Conservation (phyloP, 306 rosid genomes). For the Erythrophleum fordii region DNA sequence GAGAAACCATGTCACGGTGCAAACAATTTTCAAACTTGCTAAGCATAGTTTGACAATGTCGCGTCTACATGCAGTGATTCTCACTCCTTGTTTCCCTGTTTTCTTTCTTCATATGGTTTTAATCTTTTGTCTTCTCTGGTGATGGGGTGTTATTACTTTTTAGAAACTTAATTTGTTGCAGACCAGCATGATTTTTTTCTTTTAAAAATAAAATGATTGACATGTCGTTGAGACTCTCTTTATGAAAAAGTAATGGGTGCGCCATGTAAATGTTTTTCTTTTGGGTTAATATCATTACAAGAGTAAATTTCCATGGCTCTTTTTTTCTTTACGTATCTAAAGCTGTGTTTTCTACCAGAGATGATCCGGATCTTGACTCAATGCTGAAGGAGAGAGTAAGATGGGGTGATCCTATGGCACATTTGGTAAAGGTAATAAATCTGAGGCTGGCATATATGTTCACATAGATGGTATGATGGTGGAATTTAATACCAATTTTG, state of each 20-base stretch:
- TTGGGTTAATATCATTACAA: conserved; percentile 26
- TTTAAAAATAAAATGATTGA: background rate
- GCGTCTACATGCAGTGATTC: background rate
- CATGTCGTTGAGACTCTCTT: background rate
- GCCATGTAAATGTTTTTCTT: conserved; percentile 9
- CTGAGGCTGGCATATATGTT: conserved; percentile 7
- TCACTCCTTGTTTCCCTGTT: background rate
- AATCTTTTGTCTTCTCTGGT: background rate
- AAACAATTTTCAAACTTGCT: background rate
- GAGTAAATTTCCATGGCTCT: background rate
- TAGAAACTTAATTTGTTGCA: background rate
- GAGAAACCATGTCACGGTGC: no score
- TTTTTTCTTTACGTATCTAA: conserved; percentile 10
- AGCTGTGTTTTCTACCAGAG: conserved; percentile 55
- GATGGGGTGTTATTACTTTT: background rate
- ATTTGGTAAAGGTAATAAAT: conserved; percentile 78
- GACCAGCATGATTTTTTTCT: background rate
- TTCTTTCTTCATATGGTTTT: background rate
- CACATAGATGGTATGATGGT: background rate
- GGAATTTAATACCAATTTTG: conserved; percentile 27
- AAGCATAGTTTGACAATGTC: background rate
- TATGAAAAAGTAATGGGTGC: background rate
- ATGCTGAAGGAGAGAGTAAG: conserved; percentile 71
- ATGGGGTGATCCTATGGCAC: conserved; percentile 99
- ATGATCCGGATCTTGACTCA: conserved; percentile 86